Evolutionary conservation across 495 filamentous ascomycete species (phyloP), one percentile per base, ranked within the genome.

Genomic region (Podospora comata): DNA sequence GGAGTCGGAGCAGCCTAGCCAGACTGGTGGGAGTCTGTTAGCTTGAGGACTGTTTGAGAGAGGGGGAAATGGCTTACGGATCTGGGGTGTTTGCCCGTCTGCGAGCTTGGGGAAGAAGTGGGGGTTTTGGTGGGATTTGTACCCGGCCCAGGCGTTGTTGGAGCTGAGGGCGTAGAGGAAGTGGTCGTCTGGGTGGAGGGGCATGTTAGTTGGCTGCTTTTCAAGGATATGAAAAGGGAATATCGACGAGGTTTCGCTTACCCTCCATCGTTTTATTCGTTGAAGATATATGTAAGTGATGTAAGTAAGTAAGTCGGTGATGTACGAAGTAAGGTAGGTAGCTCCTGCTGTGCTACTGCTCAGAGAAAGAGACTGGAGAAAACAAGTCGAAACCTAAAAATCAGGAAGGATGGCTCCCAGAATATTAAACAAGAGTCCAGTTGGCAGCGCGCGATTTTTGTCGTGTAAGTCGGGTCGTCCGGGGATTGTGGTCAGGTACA

Each of bases 1-100:
- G 20, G 89, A 91, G 83, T 97, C 93, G 70, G 92, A 91, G 85
- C 93, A 97, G 73, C 93, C 93, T 71, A 97, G 84, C 93, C 93
- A 97, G 71, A 97, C 84, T 86, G 53, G 63, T 1, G 13, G 20
- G 20, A 23, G 20, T 23, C 20, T 23, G 20, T 23, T 23, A 23
- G 20, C 1, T 23, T 23, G 20, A 1, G 20, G 20, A 23, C 20
- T 23, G 20, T 23, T 32, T 16, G 44, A 26, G 56, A 13, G 62
- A 48, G 13, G 34, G 27, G 48, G 16, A 26, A 62, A 57, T 26
- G n/a, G 5, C 84, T 69, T 75, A 86, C 84, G 88, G 74, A 95
- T 92, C 69, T 88, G 79, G 0, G 93, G 93, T 1, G 83, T 73
- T 75, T 97, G 93, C 68, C 90, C 89, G 56, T 75, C 78, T 13